Evolutionary conservation across 805 yeast species (phyloP).

Genomic region (Candida montana): DNA sequence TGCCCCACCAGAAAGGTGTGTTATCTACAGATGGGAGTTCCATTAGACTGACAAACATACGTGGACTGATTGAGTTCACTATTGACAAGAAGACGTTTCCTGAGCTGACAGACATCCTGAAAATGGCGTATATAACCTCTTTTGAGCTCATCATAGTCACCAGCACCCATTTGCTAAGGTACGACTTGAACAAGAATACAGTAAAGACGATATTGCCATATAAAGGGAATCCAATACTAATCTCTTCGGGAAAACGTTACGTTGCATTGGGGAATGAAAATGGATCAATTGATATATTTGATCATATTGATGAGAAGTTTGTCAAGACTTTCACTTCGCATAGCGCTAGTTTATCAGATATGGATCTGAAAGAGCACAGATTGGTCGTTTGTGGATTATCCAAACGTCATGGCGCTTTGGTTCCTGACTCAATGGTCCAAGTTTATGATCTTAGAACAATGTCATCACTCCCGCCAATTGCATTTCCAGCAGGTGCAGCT

Average conservation of each 20-base stretch:
- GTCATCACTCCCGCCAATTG: slow-evolving; percentile 69
- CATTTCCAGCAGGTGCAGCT: slow-evolving; percentile 88
- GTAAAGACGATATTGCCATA: slow-evolving; percentile 36
- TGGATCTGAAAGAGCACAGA: slow-evolving; percentile 60
- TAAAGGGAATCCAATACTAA: slow-evolving; percentile 37
- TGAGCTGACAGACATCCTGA: slow-evolving; percentile 29
- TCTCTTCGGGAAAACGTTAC: slow-evolving; percentile 48
- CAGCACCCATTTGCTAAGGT: slow-evolving; percentile 32
- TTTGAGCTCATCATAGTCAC: slow-evolving; percentile 44
- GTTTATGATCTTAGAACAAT: slow-evolving; percentile 73
- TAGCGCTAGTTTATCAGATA: slow-evolving; percentile 54
- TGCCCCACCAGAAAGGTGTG: slow-evolving; percentile 53
- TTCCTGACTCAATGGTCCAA: slow-evolving; percentile 76
- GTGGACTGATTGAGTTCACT: slow-evolving; percentile 45
- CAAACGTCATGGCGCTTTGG: slow-evolving; percentile 49
- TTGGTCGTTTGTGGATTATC: slow-evolving; percentile 81
- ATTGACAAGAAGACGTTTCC: slow-evolving; percentile 27
- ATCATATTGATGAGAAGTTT: slow-evolving; percentile 43
- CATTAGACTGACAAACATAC: slow-evolving; percentile 47
- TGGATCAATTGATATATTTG: slow-evolving; percentile 62
- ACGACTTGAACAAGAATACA: slow-evolving; percentile 37
- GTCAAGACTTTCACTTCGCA: slow-evolving; percentile 55
- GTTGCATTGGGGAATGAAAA: slow-evolving; percentile 52
- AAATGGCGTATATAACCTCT: slow-evolving; percentile 29
- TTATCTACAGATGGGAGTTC: slow-evolving; percentile 48